Evolutionary conservation across 129 eudicot genomes (phyloP).

Genomic region (Logfia minima): DNA sequence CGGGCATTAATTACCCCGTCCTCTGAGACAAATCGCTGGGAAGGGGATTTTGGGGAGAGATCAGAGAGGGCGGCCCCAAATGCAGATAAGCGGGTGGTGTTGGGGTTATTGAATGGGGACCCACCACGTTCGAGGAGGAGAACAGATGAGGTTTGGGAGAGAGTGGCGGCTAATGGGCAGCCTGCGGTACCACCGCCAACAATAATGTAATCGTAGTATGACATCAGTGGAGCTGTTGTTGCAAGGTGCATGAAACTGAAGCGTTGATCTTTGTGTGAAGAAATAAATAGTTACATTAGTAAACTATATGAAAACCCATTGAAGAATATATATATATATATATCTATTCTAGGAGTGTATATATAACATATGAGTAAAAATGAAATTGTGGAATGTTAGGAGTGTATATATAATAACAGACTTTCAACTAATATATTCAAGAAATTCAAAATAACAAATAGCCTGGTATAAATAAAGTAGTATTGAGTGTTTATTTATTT

Average conservation of each 20-base stretch:
- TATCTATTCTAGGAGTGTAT: too few species aligned
- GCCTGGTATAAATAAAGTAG: not conserved
- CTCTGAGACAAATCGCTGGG: slow-evolving; percentile 80
- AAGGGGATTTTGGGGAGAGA: slow-evolving; percentile 64
- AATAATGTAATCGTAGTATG: slow-evolving; percentile 83
- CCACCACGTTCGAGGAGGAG: slow-evolving; percentile 97
- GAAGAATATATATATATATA: too few species aligned
- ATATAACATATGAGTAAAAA: not conserved
- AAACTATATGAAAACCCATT: too few species aligned
- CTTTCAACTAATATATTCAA: not conserved
- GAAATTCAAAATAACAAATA: not conserved
- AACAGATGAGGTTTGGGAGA: slow-evolving; percentile 70
- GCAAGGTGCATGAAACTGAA: slow-evolving; percentile 65
- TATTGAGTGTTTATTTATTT: not conserved
- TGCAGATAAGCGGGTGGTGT: slow-evolving; percentile 56
- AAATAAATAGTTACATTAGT: not conserved
- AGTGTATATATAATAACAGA: not conserved
- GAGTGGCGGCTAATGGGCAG: slow-evolving; percentile 82
- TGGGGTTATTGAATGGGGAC: slow-evolving; percentile 74
- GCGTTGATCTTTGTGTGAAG: slow-evolving; percentile 39
- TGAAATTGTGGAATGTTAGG: not conserved
- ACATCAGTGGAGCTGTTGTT: slow-evolving; percentile 56
- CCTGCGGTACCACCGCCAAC: slow-evolving; percentile 95
- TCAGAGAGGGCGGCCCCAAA: slow-evolving; percentile 72
- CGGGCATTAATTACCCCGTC: slow-evolving; percentile 86